Percentiles rank a stretch among this genome's conserved stretches.
Conservation (phyloP, 768 basidiomycete genomes). For the Plicaturopsis crispa region DNA sequence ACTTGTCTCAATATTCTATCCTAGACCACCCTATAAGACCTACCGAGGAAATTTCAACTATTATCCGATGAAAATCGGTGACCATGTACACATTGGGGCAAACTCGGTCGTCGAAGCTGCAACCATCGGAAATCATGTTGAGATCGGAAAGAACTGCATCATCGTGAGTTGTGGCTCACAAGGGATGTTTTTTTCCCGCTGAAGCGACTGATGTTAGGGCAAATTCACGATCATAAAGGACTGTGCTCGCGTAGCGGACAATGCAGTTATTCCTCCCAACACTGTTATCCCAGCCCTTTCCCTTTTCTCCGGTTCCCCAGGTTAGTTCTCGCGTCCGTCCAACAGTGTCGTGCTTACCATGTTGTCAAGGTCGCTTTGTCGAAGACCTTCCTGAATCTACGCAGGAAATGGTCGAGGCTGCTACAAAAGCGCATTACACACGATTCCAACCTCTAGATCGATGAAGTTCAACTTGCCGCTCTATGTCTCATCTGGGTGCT, state of each 20-base stretch:
- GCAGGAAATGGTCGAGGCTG: constrained; percentile 83
- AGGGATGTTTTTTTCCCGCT: not conserved
- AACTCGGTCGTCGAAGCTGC: constrained; percentile 89
- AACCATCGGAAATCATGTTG: constrained; percentile 87
- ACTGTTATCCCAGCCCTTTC: constrained; percentile 89
- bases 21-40: constrained; percentile 81
- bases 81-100: constrained; percentile 92
- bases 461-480: constrained; percentile 8
- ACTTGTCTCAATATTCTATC: not conserved
- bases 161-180: constrained; percentile 53
- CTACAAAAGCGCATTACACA: constrained; percentile 80
- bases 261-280: constrained; percentile 83
- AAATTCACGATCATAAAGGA: constrained; percentile 97
- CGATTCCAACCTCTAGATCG: constrained; percentile 65
- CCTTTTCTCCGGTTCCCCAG: constrained; percentile 84
- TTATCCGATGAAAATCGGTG: constrained; percentile 96
- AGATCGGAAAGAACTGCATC: constrained; percentile 93
- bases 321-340: constrained; percentile 27
- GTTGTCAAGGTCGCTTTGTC: constrained; percentile 58
- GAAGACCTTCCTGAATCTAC: constrained; percentile 90
- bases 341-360: constrained; percentile 2
- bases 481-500: too few species aligned
- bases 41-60: constrained; percentile 92
- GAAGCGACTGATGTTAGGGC: constrained; percentile 45
- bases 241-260: constrained; percentile 84